A percentile compares a stretch with the other conserved stretches of the same genome.
phyloP scores from a whole-genome alignment of 148 eudicot genomes.

The Rhododendron mucronatum region DNA sequence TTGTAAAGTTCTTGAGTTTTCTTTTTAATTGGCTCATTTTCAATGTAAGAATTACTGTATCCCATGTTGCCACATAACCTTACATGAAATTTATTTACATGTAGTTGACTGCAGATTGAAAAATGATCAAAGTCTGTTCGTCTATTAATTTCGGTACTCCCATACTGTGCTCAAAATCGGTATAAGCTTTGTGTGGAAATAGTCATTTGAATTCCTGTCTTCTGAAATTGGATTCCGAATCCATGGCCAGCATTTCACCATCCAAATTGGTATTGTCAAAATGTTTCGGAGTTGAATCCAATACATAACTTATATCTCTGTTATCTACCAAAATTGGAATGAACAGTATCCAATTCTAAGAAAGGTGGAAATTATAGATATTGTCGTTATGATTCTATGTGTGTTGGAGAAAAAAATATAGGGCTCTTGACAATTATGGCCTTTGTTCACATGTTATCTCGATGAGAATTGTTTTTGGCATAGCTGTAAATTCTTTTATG shows the following conservation, averaged over 20 bases:
- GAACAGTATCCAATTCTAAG: neutral
- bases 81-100: neutral
- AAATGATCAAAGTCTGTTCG: neutral
- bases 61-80: neutral
- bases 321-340: neutral
- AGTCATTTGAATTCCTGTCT: neutral
- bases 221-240: neutral
- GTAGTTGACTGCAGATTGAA: neutral
- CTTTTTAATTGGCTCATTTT: neutral
- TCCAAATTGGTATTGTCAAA: neutral
- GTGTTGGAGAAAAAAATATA: neutral
- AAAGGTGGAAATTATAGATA: too few species aligned
- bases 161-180: neutral
- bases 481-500: too few species aligned
- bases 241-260: neutral
- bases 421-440: too few species aligned
- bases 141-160: neutral
- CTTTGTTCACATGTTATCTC: too few species aligned
- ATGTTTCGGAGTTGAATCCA: too few species aligned
- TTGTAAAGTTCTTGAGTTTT: conserved; percentile 13
- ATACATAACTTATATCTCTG: too few species aligned
- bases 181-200: neutral
- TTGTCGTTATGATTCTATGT: neutral
- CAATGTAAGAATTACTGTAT: neutral
- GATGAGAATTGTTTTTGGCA: too few species aligned